These are phyloP conservation scores for Posidonia oceanica DNA, from an alignment of 116 monocot genomes.

Conservation along the genomic window DNA sequence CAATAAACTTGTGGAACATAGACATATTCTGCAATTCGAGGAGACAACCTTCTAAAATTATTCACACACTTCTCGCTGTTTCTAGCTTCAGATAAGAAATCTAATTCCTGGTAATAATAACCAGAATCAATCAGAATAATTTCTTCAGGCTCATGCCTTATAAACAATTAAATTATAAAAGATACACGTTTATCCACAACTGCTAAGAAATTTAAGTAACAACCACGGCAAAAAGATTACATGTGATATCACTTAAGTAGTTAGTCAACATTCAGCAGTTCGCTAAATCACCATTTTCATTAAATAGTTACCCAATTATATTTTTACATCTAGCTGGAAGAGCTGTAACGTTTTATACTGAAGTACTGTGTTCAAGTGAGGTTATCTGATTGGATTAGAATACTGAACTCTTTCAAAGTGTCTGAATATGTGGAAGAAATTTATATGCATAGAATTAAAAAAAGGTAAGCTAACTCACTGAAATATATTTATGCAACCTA, in stretches of 20 bases:
- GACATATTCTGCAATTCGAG: slow-evolving; percentile 58
- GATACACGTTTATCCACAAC: no score
- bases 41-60: slow-evolving; percentile 82
- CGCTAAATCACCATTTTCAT: no score
- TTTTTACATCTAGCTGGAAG: no score
- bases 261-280: no score
- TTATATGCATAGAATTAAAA: not conserved
- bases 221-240: no score
- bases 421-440: not conserved
- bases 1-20: slow-evolving; percentile 84
- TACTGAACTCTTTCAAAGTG: not conserved
- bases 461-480: no score
- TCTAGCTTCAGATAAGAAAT: slow-evolving; percentile 85
- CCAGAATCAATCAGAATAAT: not conserved
- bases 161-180: not conserved
- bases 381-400: not conserved
- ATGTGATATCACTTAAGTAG: no score
- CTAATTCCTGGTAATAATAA: slow-evolving; percentile 56
- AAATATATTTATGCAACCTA: not conserved
- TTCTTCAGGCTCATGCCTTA: not conserved
- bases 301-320: no score
- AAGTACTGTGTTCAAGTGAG: no score
- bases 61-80: slow-evolving; percentile 82
- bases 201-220: no score
- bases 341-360: no score